Conservation (phyloP, 305 asterid genomes). For the Fraxinus latifolia region DNA sequence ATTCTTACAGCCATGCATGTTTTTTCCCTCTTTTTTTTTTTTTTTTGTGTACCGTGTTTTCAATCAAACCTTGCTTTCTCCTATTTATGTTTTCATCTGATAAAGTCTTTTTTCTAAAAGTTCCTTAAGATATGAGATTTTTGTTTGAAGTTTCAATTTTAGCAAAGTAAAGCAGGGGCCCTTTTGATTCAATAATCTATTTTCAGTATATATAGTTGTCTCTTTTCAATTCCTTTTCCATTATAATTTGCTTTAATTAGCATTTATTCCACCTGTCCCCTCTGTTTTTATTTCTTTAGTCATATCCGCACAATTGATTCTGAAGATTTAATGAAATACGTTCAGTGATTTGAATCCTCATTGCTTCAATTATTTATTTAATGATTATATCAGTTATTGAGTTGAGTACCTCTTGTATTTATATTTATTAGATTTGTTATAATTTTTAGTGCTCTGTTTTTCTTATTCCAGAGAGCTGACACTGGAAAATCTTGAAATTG, state of each 20-base stretch:
- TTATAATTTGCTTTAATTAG: neutral
- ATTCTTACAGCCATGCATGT: neutral
- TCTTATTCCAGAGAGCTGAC: slow-evolving; percentile 9
- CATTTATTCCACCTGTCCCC: neutral
- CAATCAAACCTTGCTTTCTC: neutral
- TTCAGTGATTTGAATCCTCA: neutral
- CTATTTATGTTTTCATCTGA: neutral
- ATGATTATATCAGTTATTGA: neutral
- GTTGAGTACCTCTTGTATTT: neutral
- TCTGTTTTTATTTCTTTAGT: neutral
- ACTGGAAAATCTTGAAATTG: slow-evolving; percentile 21
- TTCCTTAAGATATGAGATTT: neutral
- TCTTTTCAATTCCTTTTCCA: neutral
- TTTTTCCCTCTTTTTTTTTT: neutral
- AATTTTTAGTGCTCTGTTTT: neutral
- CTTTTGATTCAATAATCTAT: neutral
- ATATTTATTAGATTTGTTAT: neutral
- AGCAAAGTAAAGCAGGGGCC: neutral
- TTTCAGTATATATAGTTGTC: neutral
- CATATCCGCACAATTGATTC: neutral
- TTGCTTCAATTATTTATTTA: neutral
- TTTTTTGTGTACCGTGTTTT: neutral
- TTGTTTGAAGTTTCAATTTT: neutral
- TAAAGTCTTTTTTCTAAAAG: neutral
- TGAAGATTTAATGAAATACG: neutral